Percentiles rank a stretch among this genome's conserved stretches.
Evolutionary conservation across 441 rosid genomes (phyloP).

Genomic region (Erysimum pusillum): DNA sequence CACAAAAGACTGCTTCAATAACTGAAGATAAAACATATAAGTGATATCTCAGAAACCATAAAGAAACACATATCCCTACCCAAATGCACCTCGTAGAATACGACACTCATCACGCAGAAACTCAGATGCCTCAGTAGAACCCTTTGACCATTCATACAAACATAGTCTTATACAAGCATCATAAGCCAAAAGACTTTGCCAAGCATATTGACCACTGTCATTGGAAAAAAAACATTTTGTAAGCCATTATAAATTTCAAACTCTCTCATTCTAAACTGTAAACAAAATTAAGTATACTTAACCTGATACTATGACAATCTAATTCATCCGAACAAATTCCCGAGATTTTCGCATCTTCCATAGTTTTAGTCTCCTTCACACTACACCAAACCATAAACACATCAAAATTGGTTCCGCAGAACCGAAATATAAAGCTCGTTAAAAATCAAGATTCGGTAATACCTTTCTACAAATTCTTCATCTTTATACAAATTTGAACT

Average conservation of each 20-base stretch:
- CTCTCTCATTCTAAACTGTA: background rate
- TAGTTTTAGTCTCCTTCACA: slow-evolving; percentile 34
- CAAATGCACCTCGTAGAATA: slow-evolving; percentile 90
- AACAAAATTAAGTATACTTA: slow-evolving; percentile 9
- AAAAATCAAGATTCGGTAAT: background rate
- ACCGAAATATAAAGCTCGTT: background rate
- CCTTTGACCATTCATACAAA: slow-evolving; percentile 86
- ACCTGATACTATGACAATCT: slow-evolving; percentile 70
- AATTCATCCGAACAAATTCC: slow-evolving; percentile 61
- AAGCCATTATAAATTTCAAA: slow-evolving; percentile 1
- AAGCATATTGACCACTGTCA: slow-evolving; percentile 85
- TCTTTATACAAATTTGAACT: slow-evolving; percentile 47
- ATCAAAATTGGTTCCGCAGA: slow-evolving; percentile 12
- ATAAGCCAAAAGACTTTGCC: slow-evolving; percentile 94
- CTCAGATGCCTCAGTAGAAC: slow-evolving; percentile 95
- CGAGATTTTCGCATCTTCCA: slow-evolving; percentile 56
- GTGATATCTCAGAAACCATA: slow-evolving; percentile 5
- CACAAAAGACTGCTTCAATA: slow-evolving; percentile 14
- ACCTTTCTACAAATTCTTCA: slow-evolving; percentile 63
- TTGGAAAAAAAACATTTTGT: slow-evolving; percentile 12
- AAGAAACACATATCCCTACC: slow-evolving; percentile 60
- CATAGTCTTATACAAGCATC: slow-evolving; percentile 96
- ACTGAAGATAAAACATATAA: background rate
- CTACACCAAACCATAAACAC: slow-evolving; percentile 52
- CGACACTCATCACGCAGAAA: slow-evolving; percentile 91